Conservation (phyloP, 169 alveolate species). For the Plasmodium gaboni region DNA sequence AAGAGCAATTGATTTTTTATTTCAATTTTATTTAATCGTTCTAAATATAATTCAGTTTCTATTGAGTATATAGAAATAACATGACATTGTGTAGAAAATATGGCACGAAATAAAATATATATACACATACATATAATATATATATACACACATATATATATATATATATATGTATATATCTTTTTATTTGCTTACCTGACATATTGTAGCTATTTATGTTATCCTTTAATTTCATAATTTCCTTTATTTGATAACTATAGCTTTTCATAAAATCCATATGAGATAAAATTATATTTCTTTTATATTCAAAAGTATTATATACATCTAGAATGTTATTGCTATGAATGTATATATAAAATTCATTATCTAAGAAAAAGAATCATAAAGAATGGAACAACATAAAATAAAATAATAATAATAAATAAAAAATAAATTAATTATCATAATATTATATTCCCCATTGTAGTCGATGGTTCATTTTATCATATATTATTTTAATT, state of each 20-base stretch:
- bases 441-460: background rate
- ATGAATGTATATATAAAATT: constrained; percentile 58
- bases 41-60: constrained; percentile 41
- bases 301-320: constrained; percentile 48
- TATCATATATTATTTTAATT: background rate
- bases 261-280: constrained; percentile 53
- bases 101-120: background rate
- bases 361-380: constrained; percentile 27
- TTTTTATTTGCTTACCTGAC: constrained; percentile 27
- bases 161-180: background rate
- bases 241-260: constrained; percentile 36
- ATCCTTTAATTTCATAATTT: constrained; percentile 38
- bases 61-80: background rate
- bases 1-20: constrained; percentile 24
- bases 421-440: background rate
- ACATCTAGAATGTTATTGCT: constrained; percentile 56
- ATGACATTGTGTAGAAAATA: background rate
- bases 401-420: background rate
- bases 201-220: constrained; percentile 44
- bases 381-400: background rate
- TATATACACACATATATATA: no score
- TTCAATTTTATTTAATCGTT: constrained; percentile 32
- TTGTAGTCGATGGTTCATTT: background rate
- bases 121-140: background rate
- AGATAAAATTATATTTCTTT: constrained; percentile 47